These are phyloP conservation scores for Podaxis pistillaris DNA, from an alignment of 768 basidiomycete species.

Conservation along the genomic window DNA sequence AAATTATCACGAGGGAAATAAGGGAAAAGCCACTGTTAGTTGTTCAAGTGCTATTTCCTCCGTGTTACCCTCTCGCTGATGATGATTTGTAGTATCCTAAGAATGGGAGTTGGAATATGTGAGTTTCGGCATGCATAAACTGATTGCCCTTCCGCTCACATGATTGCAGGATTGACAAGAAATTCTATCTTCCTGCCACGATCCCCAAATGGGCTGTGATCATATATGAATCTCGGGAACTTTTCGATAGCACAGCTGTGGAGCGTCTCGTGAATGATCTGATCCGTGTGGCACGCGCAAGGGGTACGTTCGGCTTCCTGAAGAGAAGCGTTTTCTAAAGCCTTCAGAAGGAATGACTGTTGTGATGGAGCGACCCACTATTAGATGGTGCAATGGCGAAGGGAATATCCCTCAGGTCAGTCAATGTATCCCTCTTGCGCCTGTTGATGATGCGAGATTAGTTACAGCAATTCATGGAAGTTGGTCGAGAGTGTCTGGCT, in stretches of 20 bases:
- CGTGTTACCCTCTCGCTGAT: background rate
- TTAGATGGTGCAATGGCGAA: conserved; percentile 59
- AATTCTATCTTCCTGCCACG: conserved; percentile 50
- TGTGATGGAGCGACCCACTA: conserved; percentile 39
- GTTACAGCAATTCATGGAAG: conserved; percentile 43
- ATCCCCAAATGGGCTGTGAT: conserved; percentile 66
- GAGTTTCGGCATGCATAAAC: conserved; percentile 25
- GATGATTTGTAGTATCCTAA: conserved; percentile 40
- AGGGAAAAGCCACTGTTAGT: conserved; percentile 52
- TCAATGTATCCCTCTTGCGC: background rate
- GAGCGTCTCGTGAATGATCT: conserved; percentile 56
- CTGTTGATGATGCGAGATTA: conserved; percentile 26
- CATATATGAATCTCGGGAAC: conserved; percentile 54
- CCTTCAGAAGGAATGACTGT: conserved; percentile 57
- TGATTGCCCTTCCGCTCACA: conserved; percentile 16
- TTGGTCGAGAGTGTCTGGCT: conserved; percentile 43
- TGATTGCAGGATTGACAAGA: conserved; percentile 60
- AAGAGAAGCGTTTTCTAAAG: conserved; percentile 38
- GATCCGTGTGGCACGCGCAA: conserved; percentile 42
- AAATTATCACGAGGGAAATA: conserved; percentile 55
- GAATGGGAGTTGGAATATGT: conserved; percentile 73
- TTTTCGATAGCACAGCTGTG: conserved; percentile 47
- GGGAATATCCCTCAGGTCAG: conserved; percentile 42
- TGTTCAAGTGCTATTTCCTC: conserved; percentile 18
- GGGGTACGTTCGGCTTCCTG: conserved; percentile 46